Percentiles rank a stretch among this genome's conserved stretches.
These are phyloP conservation scores for Oryza longistaminata DNA, from an alignment of 176 grass and related monocot genomes.

Conservation along the genomic window DNA sequence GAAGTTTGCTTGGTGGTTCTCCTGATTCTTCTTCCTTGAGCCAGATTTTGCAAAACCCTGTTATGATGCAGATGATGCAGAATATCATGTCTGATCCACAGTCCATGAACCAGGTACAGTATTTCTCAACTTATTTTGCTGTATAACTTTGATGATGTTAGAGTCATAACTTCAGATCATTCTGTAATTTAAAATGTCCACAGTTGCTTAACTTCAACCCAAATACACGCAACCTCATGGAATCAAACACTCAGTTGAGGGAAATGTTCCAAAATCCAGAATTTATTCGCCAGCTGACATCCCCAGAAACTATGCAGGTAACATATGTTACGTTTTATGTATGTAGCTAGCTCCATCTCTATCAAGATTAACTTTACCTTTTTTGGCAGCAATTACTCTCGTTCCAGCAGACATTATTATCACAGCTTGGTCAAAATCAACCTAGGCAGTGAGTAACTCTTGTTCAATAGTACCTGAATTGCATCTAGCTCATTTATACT, in stretches of 20 bases:
- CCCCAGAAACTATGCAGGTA: constrained; percentile 93
- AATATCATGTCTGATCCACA: constrained; percentile 92
- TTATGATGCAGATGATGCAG: constrained; percentile 94
- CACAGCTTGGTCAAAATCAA: constrained; percentile 66
- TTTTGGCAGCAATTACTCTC: constrained; percentile 77
- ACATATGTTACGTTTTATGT: constrained; percentile 1
- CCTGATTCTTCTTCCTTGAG: constrained; percentile 61
- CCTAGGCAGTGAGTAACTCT: constrained; percentile 71
- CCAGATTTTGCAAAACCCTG: constrained; percentile 96
- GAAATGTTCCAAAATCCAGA: constrained; percentile 95
- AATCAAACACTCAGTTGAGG: constrained; percentile 86
- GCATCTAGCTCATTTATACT: not conserved
- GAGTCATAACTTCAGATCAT: constrained; percentile 4
- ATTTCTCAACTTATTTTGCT: constrained; percentile 27
- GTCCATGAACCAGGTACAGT: constrained; percentile 77
- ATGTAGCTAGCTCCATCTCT: not conserved
- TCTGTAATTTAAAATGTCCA: constrained; percentile 27
- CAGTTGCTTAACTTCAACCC: constrained; percentile 88
- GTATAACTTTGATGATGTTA: constrained; percentile 16
- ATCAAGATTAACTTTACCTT: not conserved
- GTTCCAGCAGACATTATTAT: constrained; percentile 72
- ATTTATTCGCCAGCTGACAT: constrained; percentile 88
- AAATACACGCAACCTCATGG: constrained; percentile 72
- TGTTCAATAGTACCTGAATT: constrained; percentile 23
- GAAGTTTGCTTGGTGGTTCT: constrained; percentile 52